Evolutionary conservation across 2,329 filamentous ascomycete species (phyloP), one percentile per base, ranked within the genome.

Genomic region (Cyclaneusma minus): DNA sequence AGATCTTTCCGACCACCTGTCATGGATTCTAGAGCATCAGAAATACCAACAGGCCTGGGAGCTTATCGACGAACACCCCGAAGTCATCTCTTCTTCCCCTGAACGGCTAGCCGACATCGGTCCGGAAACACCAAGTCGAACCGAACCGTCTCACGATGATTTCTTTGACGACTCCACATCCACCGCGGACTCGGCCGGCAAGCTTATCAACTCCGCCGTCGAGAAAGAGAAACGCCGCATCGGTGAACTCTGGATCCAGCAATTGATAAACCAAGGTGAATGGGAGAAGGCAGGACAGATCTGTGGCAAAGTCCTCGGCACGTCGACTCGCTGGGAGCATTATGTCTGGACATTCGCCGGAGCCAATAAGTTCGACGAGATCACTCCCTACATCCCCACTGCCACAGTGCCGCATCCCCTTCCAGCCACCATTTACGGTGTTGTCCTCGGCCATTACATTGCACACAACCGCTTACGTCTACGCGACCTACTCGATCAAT

Each of bases 321-420:
- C 76, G 1, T 71, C 83, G 1, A 63, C 77, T 24, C 62, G 77
- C 39, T 98, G 89, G 89, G 85, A 95, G 53, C 82, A 91, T 42
- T 95, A 87, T 84, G 78, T 91, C 4, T 91, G 80, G 70, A 76
- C 70, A 0, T 98, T 98, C 52, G 82, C 84, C 6, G 77, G 83
- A 21, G 78, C 80, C 3, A 68, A 81, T 36, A 83, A 74, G 43
- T 83, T 92, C 40, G 82, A 94, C 46, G 85, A 93, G 40, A 93
- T 98, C 33, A 78, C 80, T 4, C 66, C 78, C 18, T 74, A 78
- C 42, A 80, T 98, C 16, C 89, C 89, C 0, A 72, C 68, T 2
- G 66, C 74, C 28, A 69, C 73, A n/a, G 63, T 91, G 47, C 68
- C 68, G 15, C 85, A 85, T 6, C 76, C 82, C 1, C 62, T 98